Evolutionary conservation across 176 grass and related monocot genomes (phyloP).

Genomic region (Oryza glaberrima): DNA sequence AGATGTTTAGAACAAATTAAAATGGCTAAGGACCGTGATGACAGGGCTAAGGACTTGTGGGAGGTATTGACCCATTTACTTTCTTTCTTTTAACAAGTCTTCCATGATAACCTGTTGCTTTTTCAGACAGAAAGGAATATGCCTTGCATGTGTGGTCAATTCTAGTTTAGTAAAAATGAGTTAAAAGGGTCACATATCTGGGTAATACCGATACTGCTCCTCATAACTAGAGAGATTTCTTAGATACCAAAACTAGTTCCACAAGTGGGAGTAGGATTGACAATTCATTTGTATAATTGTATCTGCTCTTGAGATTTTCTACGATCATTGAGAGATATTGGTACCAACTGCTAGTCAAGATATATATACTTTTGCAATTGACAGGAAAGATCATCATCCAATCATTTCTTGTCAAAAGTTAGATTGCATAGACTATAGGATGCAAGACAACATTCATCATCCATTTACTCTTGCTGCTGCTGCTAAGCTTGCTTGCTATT

Average conservation of each 20-base stretch:
- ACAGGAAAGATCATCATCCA: not conserved
- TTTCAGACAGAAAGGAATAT: not conserved
- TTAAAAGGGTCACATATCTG: no score
- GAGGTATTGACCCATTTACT: conserved; percentile 26
- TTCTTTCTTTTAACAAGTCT: not conserved
- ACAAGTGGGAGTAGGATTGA: no score
- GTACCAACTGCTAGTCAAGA: no score
- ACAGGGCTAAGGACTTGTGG: conserved; percentile 15
- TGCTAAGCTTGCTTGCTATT: not conserved
- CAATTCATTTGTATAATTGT: no score
- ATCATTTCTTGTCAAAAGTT: not conserved
- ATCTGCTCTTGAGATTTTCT: no score
- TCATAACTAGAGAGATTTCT: no score
- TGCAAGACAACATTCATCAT: not conserved
- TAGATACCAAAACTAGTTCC: no score
- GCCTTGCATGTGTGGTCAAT: conserved; percentile 3
- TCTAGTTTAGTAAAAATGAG: not conserved
- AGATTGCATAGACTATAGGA: not conserved
- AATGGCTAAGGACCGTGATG: conserved; percentile 13
- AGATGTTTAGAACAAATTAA: conserved; percentile 41
- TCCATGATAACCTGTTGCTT: no score
- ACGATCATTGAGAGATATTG: no score
- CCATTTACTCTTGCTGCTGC: not conserved
- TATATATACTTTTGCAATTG: no score
- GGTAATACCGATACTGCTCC: no score